Evolutionary conservation across 371 early-diverging fungal species (phyloP).

Genomic region (Mortierella sp.): DNA sequence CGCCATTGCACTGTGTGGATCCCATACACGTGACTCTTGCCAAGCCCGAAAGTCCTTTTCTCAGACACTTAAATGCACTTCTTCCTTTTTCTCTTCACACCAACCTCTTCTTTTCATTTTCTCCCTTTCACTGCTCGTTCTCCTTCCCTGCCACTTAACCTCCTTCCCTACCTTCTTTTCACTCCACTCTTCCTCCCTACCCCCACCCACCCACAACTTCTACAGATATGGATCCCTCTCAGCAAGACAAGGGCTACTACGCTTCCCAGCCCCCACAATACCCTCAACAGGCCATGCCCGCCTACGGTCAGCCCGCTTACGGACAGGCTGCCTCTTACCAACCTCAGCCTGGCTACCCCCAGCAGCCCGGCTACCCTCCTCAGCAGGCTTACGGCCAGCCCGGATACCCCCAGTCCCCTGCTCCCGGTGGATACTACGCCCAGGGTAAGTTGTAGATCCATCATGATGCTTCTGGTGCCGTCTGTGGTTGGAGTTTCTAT

Average conservation of each 20-base stretch:
- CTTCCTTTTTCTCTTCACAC: too few species aligned
- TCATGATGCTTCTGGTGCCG: background rate
- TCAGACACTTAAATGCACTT: background rate
- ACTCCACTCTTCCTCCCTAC: background rate
- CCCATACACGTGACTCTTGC: background rate
- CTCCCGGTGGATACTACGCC: slow-evolving; percentile 36
- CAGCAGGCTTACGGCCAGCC: slow-evolving; percentile 29
- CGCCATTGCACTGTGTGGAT: background rate
- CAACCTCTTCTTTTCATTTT: background rate
- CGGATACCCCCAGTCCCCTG: slow-evolving; percentile 31
- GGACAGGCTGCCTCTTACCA: slow-evolving; percentile 48
- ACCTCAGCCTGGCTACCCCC: slow-evolving; percentile 26
- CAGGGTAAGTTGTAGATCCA: slow-evolving; percentile 26
- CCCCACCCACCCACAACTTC: background rate
- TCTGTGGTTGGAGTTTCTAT: background rate
- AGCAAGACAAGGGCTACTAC: slow-evolving; percentile 54
- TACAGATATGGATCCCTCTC: slow-evolving; percentile 1
- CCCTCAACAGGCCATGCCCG: slow-evolving; percentile 53
- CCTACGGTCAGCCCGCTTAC: slow-evolving; percentile 51
- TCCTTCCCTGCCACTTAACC: background rate
- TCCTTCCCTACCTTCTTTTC: background rate
- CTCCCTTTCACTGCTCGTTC: background rate
- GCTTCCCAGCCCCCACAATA: slow-evolving; percentile 56
- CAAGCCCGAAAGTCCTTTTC: slow-evolving; percentile 7
- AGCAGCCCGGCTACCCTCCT: slow-evolving; percentile 22